These are phyloP conservation scores for Capillidium rhysosporum DNA, from an alignment of 371 early-diverging fungal genomes.

Conservation along the genomic window DNA sequence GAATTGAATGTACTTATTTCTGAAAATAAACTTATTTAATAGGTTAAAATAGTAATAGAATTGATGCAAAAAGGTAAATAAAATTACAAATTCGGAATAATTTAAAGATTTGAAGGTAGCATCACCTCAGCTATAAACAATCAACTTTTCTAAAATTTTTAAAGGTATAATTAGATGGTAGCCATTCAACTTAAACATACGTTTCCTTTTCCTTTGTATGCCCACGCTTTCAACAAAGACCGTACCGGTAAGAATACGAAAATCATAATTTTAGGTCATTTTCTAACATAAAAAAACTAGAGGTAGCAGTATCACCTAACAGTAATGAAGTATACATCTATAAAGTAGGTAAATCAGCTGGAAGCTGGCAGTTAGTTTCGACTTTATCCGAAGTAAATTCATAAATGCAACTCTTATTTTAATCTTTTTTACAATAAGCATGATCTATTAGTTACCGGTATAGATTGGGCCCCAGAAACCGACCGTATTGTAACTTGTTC, in stretches of 20 bases:
- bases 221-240: slow-evolving; percentile 84
- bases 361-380: slow-evolving; percentile 32
- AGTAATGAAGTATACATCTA: slow-evolving; percentile 78
- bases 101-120: too few relatives aligned
- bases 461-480: slow-evolving; percentile 91
- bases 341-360: slow-evolving; percentile 24
- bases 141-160: too few relatives aligned
- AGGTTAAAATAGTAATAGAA: too few relatives aligned
- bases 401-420: background rate
- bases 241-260: slow-evolving; percentile 27
- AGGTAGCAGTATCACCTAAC: slow-evolving; percentile 80
- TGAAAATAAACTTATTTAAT: too few relatives aligned
- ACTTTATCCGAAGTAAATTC: slow-evolving; percentile 48
- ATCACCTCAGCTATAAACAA: too few relatives aligned
- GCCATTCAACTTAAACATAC: background rate
- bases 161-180: background rate
- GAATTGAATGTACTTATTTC: too few relatives aligned
- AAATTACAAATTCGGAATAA: too few relatives aligned
- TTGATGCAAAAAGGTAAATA: too few relatives aligned
- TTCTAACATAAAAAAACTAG: too few relatives aligned
- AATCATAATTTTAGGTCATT: too few relatives aligned
- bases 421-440: slow-evolving; percentile 63
- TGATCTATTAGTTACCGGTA: slow-evolving; percentile 83
- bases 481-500: slow-evolving; percentile 92
- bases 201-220: slow-evolving; percentile 48